phyloP scores from a whole-genome alignment of 441 rosid genomes.

The Brassica balearica region DNA sequence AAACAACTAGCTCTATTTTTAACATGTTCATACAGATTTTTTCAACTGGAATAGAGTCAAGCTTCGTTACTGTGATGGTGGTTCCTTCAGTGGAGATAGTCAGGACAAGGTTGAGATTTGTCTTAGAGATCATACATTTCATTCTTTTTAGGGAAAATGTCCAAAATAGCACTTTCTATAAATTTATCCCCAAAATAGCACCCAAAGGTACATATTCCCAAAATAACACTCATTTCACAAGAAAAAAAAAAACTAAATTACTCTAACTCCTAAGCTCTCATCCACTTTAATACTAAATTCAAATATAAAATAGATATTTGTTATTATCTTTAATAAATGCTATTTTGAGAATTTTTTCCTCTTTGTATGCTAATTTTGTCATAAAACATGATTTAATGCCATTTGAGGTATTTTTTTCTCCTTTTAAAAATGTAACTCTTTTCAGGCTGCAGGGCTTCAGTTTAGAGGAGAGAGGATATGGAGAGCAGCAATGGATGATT shows the following conservation, averaged over 20 bases:
- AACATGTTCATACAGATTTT: slow-evolving; percentile 60
- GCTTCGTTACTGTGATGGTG: slow-evolving; percentile 93
- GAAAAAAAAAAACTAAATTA: too few species aligned
- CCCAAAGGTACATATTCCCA: neutral
- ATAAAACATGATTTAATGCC: neutral
- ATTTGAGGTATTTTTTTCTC: neutral
- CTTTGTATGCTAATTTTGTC: neutral
- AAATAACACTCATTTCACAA: too few species aligned
- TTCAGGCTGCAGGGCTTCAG: slow-evolving; percentile 40
- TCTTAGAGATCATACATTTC: slow-evolving; percentile 3
- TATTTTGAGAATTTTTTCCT: neutral
- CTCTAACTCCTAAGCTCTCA: neutral
- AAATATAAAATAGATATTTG: too few species aligned
- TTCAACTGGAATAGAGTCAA: slow-evolving; percentile 94
- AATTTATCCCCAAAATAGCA: neutral
- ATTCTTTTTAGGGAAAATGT: neutral
- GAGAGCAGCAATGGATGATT: slow-evolving; percentile 64
- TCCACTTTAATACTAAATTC: neutral
- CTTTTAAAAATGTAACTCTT: neutral
- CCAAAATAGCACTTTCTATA: neutral
- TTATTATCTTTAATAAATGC: neutral
- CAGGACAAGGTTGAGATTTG: slow-evolving; percentile 59
- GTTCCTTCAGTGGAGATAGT: slow-evolving; percentile 80
- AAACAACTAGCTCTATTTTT: neutral
- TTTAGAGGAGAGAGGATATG: slow-evolving; percentile 63